phyloP scores from a whole-genome alignment of 2,329 filamentous ascomycete genomes.

The Pseudogymnoascus sp. region DNA sequence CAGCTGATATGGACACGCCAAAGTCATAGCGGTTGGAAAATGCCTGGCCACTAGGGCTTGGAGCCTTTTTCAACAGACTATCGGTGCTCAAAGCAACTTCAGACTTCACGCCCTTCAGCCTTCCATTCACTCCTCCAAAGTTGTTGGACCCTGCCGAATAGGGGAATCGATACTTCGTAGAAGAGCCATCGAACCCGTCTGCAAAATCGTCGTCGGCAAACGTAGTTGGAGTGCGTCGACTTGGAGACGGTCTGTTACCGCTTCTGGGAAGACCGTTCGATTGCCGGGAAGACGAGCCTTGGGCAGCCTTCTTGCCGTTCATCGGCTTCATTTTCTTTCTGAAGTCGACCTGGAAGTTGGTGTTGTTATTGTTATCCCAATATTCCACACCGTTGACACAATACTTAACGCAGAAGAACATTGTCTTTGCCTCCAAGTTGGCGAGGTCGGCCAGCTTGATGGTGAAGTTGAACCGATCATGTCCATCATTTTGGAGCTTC shows the following conservation, averaged over 20 bases:
- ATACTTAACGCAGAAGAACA: conserved; percentile 89
- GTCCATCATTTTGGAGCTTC: conserved; percentile 55
- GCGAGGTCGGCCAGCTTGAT: conserved; percentile 88
- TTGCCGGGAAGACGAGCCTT: conserved; percentile 43
- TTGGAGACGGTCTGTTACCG: conserved; percentile 44
- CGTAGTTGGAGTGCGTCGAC: conserved; percentile 43
- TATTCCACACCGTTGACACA: conserved; percentile 73
- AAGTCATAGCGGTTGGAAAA: conserved; percentile 97
- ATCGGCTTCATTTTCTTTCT: conserved; percentile 63
- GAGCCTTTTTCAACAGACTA: conserved; percentile 31
- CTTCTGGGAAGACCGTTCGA: conserved; percentile 57
- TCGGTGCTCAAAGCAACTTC: conserved; percentile 44
- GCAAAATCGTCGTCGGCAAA: conserved; percentile 63
- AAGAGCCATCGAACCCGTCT: conserved; percentile 40
- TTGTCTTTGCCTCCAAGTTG: conserved; percentile 84
- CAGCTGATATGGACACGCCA: conserved; percentile 78
- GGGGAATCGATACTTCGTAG: conserved; percentile 31
- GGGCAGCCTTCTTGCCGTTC: conserved; percentile 47
- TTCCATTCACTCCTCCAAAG: conserved; percentile 35
- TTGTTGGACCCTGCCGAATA: conserved; percentile 18
- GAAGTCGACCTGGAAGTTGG: conserved; percentile 95
- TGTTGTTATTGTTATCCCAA: conserved; percentile 86
- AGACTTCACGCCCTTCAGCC: conserved; percentile 63
- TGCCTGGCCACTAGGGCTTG: conserved; percentile 56
- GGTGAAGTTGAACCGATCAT: conserved; percentile 87